A percentile compares a stretch with the other conserved stretches of the same genome.
Evolutionary conservation across 176 grass and related monocot species (phyloP).

Genomic region (Eragrostis nindensis): DNA sequence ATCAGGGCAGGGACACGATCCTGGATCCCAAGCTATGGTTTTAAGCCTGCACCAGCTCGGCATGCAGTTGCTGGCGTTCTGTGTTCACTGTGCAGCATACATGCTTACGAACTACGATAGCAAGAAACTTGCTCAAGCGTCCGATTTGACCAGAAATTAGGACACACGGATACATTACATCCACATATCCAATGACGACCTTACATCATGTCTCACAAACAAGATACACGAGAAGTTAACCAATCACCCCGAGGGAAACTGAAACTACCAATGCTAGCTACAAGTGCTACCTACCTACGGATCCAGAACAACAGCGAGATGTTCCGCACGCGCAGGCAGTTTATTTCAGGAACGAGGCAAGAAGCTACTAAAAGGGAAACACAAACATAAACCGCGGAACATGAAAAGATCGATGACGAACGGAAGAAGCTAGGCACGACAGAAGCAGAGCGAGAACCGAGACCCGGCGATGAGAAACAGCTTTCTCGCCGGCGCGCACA

Average conservation of each 20-base stretch:
- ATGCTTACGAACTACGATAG: neutral
- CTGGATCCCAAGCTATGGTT: neutral
- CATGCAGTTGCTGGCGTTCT: neutral
- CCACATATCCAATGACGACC: neutral
- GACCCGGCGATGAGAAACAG: neutral
- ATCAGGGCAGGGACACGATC: too few species aligned
- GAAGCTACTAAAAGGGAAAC: neutral
- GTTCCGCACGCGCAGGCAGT: neutral
- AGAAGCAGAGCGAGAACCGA: neutral
- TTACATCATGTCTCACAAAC: conserved; percentile 6
- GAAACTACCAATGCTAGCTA: neutral
- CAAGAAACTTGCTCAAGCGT: neutral
- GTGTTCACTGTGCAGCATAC: neutral
- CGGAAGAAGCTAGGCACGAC: neutral
- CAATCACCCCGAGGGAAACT: neutral
- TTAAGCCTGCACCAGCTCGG: neutral
- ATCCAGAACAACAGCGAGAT: neutral
- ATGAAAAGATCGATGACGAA: neutral
- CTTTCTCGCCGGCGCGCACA: neutral
- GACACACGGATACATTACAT: neutral
- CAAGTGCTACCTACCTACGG: neutral
- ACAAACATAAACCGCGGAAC: neutral
- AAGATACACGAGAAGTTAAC: neutral
- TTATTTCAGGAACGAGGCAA: neutral
- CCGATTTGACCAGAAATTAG: neutral